These are phyloP conservation scores for Russula griseocarnosa DNA, from an alignment of 768 basidiomycete genomes.

Conservation along the genomic window DNA sequence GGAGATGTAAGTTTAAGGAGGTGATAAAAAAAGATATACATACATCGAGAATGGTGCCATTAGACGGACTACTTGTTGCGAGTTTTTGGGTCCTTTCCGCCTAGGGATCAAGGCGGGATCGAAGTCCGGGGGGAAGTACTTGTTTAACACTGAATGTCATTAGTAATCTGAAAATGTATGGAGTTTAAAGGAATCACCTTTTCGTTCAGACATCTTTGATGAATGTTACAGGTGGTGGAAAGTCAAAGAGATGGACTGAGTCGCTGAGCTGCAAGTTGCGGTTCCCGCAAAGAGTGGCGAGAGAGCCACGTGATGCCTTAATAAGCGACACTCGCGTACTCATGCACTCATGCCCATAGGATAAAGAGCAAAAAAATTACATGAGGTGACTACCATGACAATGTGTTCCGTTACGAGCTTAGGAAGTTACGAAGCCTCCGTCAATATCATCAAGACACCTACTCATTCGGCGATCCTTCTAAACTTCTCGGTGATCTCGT, in stretches of 20 bases:
- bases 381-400: neutral
- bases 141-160: constrained; percentile 70
- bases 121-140: constrained; percentile 97
- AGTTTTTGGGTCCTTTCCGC: constrained; percentile 85
- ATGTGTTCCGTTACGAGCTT: neutral
- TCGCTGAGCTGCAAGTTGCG: too few species aligned
- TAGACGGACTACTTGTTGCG: constrained; percentile 94
- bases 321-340: too few species aligned
- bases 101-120: constrained; percentile 95
- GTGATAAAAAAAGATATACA: constrained; percentile 31
- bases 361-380: neutral
- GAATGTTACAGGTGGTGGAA: constrained; percentile 7
- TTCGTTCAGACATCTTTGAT: constrained; percentile 73
- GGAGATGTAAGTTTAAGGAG: constrained; percentile 7
- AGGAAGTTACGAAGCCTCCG: neutral
- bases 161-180: constrained; percentile 7
- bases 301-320: neutral
- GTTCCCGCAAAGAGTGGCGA: neutral
- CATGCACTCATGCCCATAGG: too few species aligned
- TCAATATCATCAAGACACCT: neutral
- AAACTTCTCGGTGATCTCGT: constrained; percentile 92
- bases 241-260: too few species aligned
- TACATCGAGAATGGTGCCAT: constrained; percentile 99
- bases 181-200: constrained; percentile 46
- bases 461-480: constrained; percentile 73